Evolutionary conservation across 352 stramenopile genomes (phyloP).

Genomic region (Globisporangium apiculatum): DNA sequence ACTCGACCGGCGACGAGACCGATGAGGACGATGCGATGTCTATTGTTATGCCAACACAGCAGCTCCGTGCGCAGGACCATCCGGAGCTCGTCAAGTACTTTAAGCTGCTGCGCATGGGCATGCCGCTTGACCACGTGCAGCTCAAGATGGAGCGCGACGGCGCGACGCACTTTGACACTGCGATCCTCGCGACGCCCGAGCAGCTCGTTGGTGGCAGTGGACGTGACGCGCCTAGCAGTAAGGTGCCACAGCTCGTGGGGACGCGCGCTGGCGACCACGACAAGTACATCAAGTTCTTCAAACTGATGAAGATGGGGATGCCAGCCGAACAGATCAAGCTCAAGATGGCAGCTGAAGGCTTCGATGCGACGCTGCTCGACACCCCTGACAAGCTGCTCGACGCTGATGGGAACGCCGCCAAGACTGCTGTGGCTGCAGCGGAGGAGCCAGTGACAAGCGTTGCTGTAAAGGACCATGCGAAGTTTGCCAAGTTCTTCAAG

Average conservation of each 20-base stretch:
- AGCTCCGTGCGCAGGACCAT: slow-evolving; percentile 46
- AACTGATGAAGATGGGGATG: slow-evolving; percentile 94
- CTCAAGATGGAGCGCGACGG: slow-evolving; percentile 69
- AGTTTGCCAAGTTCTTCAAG: slow-evolving; percentile 94
- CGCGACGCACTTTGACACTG: slow-evolving; percentile 30
- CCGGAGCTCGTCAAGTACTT: slow-evolving; percentile 72
- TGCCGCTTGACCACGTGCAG: slow-evolving; percentile 59
- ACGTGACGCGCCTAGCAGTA: slow-evolving; percentile 8
- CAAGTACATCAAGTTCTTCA: slow-evolving; percentile 91
- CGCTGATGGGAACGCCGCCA: slow-evolving; percentile 35
- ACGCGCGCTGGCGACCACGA: slow-evolving; percentile 55
- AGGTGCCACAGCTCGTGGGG: slow-evolving; percentile 63
- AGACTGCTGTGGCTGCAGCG: slow-evolving; percentile 1
- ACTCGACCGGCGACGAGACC: slow-evolving; percentile 52
- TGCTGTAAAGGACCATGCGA: slow-evolving; percentile 82
- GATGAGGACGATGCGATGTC: slow-evolving; percentile 41
- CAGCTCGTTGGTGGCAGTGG: slow-evolving; percentile 49
- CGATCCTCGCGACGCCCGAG: slow-evolving; percentile 60
- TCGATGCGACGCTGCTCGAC: slow-evolving; percentile 85
- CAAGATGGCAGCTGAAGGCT: slow-evolving; percentile 90
- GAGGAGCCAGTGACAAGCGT: slow-evolving; percentile 15
- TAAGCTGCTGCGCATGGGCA: slow-evolving; percentile 76
- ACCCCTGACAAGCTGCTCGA: slow-evolving; percentile 58
- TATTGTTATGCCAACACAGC: slow-evolving; percentile 3
- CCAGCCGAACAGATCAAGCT: slow-evolving; percentile 89